These are phyloP conservation scores for Hemerocallis citrina DNA, from an alignment of 106 monocot species.

Conservation along the genomic window DNA sequence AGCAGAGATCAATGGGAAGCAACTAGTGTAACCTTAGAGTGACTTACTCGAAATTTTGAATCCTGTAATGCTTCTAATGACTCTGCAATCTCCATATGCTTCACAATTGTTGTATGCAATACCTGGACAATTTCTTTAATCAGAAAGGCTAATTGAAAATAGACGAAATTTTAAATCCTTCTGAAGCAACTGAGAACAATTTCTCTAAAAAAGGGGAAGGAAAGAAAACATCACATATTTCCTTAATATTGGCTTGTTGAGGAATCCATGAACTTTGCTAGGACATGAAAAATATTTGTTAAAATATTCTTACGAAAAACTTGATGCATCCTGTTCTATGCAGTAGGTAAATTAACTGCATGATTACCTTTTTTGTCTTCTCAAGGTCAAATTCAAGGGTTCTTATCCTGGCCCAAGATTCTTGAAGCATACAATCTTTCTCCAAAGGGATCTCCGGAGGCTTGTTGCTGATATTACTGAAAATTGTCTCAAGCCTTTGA, in stretches of 20 bases:
- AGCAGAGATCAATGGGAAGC: neutral
- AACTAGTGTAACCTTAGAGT: no score
- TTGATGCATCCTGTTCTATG: neutral
- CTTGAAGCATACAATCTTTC: conserved; percentile 55
- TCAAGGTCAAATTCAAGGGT: conserved; percentile 72
- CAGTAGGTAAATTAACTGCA: neutral
- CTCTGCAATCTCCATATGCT: conserved; percentile 7
- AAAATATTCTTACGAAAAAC: neutral
- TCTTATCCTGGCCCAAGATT: conserved; percentile 79
- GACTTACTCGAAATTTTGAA: neutral
- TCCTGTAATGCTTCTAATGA: conserved; percentile 1
- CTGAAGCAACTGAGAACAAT: no score
- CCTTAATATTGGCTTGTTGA: neutral
- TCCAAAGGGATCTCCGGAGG: conserved; percentile 71
- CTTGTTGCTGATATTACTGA: conserved; percentile 47
- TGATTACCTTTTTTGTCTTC: conserved; percentile 76
- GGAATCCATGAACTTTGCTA: neutral
- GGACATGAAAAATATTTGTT: neutral
- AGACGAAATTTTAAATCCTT: neutral
- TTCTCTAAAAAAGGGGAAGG: no score
- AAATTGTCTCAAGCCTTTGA: conserved; percentile 49
- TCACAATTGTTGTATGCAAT: conserved; percentile 5
- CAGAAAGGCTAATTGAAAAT: neutral
- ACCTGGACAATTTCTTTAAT: neutral
- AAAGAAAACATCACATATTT: neutral